Percentiles rank a stretch among this genome's conserved stretches.
Conservation (phyloP, 768 basidiomycete genomes). For the Favolaschia claudopus region DNA sequence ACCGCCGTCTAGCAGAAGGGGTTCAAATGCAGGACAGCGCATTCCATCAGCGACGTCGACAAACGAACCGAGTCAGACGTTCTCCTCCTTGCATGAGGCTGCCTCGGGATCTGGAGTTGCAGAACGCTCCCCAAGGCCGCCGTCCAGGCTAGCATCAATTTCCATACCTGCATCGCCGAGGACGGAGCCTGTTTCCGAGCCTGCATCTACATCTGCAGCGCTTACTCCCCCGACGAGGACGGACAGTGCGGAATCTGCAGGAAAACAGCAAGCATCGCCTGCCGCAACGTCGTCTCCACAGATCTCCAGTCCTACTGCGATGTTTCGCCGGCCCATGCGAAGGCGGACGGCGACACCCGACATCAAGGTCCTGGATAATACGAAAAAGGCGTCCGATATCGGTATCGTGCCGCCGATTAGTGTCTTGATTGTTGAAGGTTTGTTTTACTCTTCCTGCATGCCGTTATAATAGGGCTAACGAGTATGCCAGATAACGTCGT, state of each 20-base stretch:
- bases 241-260: neutral
- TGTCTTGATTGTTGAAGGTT: slow-evolving; percentile 97
- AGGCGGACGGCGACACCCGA: slow-evolving; percentile 36
- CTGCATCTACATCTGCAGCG: slow-evolving; percentile 4
- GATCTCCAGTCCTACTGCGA: slow-evolving; percentile 15
- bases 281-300: slow-evolving; percentile 5
- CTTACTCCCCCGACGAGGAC: too few relatives aligned
- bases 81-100: slow-evolving; percentile 45
- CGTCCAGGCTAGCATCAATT: neutral
- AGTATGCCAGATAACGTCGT: slow-evolving; percentile 87
- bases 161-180: slow-evolving; percentile 1
- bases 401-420: slow-evolving; percentile 95
- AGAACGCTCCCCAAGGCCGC: slow-evolving; percentile 21
- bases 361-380: slow-evolving; percentile 52
- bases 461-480: slow-evolving; percentile 17
- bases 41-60: slow-evolving; percentile 32
- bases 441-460: slow-evolving; percentile 35
- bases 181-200: neutral
- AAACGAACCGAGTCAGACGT: slow-evolving; percentile 31
- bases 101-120: too few relatives aligned
- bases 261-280: neutral
- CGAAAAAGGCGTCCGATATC: slow-evolving; percentile 60
- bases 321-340: slow-evolving; percentile 24
- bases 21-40: slow-evolving; percentile 37
- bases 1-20: slow-evolving; percentile 35